These are phyloP conservation scores for Candida bentonensis DNA, from an alignment of 805 yeast species.

Conservation along the genomic window DNA sequence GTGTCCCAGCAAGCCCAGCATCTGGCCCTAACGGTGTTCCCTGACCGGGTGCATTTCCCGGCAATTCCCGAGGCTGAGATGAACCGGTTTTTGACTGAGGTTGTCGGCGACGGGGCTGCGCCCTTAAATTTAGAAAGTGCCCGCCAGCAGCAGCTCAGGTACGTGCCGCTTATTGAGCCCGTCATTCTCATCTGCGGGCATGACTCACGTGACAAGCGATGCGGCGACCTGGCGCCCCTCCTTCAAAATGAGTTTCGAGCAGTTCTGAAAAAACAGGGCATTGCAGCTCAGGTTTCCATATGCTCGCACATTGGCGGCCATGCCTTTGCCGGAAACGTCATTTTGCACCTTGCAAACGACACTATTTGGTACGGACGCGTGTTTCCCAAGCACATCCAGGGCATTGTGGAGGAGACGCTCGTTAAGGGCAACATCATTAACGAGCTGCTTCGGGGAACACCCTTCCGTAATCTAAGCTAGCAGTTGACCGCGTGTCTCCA, in stretches of 20 bases:
- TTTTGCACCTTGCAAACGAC: conserved; percentile 28
- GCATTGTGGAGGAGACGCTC: conserved; percentile 44
- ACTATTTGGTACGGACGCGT: conserved; percentile 68
- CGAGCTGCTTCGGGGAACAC: conserved; percentile 26
- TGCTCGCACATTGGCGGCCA: conserved; percentile 80
- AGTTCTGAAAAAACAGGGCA: conserved; percentile 25
- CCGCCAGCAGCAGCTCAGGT: conserved; percentile 7
- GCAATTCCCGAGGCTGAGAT: conserved; percentile 11
- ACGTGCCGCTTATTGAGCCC: conserved; percentile 8
- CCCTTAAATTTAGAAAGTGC: no score
- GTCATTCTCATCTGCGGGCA: conserved; percentile 55
- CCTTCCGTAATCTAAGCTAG: conserved; percentile 15
- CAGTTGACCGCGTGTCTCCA: no score
- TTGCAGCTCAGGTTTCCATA: conserved; percentile 34
- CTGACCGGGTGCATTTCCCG: conserved; percentile 7
- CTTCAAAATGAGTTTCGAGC: conserved; percentile 34
- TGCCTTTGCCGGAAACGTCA: conserved; percentile 70
- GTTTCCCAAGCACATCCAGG: conserved; percentile 49
- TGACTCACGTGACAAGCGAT: conserved; percentile 43
- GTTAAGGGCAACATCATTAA: conserved; percentile 34
- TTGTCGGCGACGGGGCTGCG: background rate
- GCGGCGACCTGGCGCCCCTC: conserved; percentile 55
- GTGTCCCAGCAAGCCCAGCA: background rate
- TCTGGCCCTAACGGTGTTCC: conserved; percentile 8
- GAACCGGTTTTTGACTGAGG: conserved; percentile 14